Conservation (phyloP, 495 filamentous ascomycete genomes). For the Aspergillus olivimuriae region DNA sequence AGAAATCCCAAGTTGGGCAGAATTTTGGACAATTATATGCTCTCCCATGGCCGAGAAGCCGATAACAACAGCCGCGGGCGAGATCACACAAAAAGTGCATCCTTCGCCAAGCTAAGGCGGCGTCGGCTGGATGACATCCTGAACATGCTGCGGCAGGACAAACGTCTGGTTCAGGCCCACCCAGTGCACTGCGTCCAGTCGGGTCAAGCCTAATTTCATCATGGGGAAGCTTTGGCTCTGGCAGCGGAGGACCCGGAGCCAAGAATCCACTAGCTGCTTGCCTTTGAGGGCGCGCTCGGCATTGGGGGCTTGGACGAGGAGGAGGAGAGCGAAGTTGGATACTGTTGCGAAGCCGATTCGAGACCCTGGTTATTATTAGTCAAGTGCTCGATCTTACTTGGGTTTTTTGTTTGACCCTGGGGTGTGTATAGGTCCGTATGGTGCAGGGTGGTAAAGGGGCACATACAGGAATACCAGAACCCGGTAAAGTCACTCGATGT, state of each 20-base stretch:
- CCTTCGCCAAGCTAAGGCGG: neutral
- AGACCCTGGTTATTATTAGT: conserved; percentile 18
- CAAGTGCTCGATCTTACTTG: neutral
- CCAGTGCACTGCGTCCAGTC: conserved; percentile 27
- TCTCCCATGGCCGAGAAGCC: neutral
- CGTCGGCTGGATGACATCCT: conserved; percentile 10
- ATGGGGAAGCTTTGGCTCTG: conserved; percentile 26
- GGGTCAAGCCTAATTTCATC: conserved; percentile 26
- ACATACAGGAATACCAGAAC: conserved; percentile 36
- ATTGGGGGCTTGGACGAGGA: conserved; percentile 30
- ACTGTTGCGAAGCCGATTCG: conserved; percentile 32
- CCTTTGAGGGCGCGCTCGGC: conserved; percentile 22
- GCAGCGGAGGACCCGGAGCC: conserved; percentile 25
- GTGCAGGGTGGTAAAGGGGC: neutral
- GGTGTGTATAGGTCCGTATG: too few species aligned
- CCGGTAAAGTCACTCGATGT: conserved; percentile 24
- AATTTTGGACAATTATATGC: too few species aligned
- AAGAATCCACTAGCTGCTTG: conserved; percentile 28
- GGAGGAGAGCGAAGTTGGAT: conserved; percentile 30
- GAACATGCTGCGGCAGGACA: conserved; percentile 24
- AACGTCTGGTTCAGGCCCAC: conserved; percentile 20
- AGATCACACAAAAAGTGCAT: neutral
- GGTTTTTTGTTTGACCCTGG: too few species aligned
- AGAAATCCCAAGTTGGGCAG: too few species aligned
- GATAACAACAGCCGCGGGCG: neutral